A percentile compares a stretch with the other conserved stretches of the same genome.
These are phyloP conservation scores for Talaromyces funiculosus DNA, from an alignment of 2,329 filamentous ascomycete genomes.

Conservation along the genomic window DNA sequence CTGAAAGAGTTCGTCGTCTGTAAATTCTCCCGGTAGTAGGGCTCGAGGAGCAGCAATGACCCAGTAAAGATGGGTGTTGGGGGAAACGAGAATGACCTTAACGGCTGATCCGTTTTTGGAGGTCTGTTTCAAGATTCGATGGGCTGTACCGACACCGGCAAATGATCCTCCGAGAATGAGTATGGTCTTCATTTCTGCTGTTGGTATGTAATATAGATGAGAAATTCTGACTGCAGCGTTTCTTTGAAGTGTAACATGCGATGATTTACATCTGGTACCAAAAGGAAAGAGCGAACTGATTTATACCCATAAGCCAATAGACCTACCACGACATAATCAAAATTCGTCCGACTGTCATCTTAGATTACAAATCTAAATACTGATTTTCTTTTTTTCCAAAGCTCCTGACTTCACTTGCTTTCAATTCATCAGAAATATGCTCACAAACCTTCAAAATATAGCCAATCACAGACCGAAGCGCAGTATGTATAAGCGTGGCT, in stretches of 20 bases:
- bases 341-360: not conserved
- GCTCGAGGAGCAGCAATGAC: constrained; percentile 9
- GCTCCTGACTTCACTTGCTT: not conserved
- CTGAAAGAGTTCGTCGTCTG: constrained; percentile 4
- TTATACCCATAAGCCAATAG: not conserved
- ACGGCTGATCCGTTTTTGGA: not conserved
- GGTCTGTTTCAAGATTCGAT: constrained; percentile 10
- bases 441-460: not conserved
- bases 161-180: constrained; percentile 10
- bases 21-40: not conserved
- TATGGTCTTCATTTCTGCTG: constrained; percentile 6
- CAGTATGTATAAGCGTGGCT: not conserved
- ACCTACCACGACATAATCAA: not conserved
- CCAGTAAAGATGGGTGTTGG: constrained; percentile 12
- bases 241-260: not conserved
- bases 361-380: not conserved
- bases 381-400: not conserved
- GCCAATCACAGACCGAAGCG: not conserved
- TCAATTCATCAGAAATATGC: not conserved
- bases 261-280: too few relatives aligned
- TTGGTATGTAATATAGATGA: too few relatives aligned
- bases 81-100: constrained; percentile 9
- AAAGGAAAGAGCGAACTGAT: not conserved
- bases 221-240: not conserved
- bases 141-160: not conserved